These are phyloP conservation scores for Penicillium cosmopolitanum DNA, from an alignment of 495 filamentous ascomycete species.

Conservation along the genomic window DNA sequence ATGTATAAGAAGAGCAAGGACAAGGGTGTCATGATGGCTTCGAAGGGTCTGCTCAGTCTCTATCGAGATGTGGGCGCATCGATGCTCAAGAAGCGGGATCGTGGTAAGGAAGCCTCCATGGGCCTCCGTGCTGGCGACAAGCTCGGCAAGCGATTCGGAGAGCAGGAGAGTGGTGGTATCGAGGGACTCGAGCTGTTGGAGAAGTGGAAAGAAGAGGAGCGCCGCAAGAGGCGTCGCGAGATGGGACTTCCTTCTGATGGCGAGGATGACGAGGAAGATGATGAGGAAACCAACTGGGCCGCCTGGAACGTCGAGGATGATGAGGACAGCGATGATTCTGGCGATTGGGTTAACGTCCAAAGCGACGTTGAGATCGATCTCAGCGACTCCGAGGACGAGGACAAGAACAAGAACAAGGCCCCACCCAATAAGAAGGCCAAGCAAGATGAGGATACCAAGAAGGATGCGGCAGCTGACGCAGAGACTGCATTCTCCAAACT, in stretches of 20 bases:
- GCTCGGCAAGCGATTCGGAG: constrained; percentile 74
- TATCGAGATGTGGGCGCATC: constrained; percentile 89
- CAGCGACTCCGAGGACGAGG: constrained; percentile 70
- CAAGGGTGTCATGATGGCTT: constrained; percentile 97
- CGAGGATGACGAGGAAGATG: constrained; percentile 57
- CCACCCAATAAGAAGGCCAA: constrained; percentile 65
- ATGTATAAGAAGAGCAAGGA: constrained; percentile 97
- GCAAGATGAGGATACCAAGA: constrained; percentile 29
- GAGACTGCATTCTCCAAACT: constrained; percentile 61
- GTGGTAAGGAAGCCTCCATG: constrained; percentile 92
- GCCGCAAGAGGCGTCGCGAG: constrained; percentile 68
- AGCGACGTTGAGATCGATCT: constrained; percentile 80
- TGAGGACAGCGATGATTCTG: constrained; percentile 72
- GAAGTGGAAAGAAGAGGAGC: constrained; percentile 91
- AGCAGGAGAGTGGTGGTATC: constrained; percentile 78
- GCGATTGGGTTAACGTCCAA: constrained; percentile 91
- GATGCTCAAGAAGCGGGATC: constrained; percentile 85
- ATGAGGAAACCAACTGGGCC: constrained; percentile 71
- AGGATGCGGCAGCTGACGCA: constrained; percentile 28
- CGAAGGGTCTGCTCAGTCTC: constrained; percentile 83
- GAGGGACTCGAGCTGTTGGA: constrained; percentile 92
- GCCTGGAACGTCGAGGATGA: constrained; percentile 86
- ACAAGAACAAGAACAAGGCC: constrained; percentile 64
- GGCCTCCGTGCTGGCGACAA: constrained; percentile 69
- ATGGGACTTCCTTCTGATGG: constrained; percentile 61